phyloP scores from a whole-genome alignment of 106 monocot species.

The Platanthera zijinensis region DNA sequence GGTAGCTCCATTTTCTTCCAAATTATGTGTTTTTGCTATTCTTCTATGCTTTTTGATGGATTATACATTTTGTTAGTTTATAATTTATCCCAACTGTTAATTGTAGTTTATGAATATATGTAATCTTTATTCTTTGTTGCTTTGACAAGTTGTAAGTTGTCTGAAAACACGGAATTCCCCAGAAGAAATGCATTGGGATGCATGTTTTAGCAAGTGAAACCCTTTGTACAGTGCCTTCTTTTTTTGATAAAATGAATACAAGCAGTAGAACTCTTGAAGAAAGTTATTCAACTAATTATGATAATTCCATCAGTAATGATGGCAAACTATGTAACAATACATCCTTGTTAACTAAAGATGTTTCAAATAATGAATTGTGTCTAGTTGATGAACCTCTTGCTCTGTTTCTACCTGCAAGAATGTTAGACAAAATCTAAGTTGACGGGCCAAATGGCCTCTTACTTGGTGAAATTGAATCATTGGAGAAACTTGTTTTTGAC shows the following conservation, averaged over 20 bases:
- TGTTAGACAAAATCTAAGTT: constrained; percentile 1
- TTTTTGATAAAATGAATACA: not conserved
- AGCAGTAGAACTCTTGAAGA: not conserved
- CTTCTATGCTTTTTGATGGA: not conserved
- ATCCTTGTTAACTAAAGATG: not conserved
- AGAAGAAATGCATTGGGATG: constrained; percentile 3
- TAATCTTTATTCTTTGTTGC: not conserved
- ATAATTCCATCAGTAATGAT: constrained; percentile 11
- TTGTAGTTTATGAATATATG: not conserved
- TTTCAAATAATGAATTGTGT: constrained; percentile 4
- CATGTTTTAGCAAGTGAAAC: constrained; percentile 6
- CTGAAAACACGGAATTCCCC: not conserved
- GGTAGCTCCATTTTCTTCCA: too few species aligned
- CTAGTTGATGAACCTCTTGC: constrained; percentile 5
- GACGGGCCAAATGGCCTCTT: not conserved
- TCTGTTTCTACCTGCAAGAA: not conserved
- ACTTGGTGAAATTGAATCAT: constrained; percentile 1
- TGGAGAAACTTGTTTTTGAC: not conserved
- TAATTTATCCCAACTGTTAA: not conserved
- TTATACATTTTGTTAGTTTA: not conserved
- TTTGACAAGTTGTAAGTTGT: constrained; percentile 6
- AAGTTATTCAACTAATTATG: not conserved
- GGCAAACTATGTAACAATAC: constrained; percentile 4
- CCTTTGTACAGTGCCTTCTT: not conserved
- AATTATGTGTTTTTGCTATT: too few species aligned